phyloP scores from a whole-genome alignment of 2,329 filamentous ascomycete genomes.

The Botrytis squamosa region DNA sequence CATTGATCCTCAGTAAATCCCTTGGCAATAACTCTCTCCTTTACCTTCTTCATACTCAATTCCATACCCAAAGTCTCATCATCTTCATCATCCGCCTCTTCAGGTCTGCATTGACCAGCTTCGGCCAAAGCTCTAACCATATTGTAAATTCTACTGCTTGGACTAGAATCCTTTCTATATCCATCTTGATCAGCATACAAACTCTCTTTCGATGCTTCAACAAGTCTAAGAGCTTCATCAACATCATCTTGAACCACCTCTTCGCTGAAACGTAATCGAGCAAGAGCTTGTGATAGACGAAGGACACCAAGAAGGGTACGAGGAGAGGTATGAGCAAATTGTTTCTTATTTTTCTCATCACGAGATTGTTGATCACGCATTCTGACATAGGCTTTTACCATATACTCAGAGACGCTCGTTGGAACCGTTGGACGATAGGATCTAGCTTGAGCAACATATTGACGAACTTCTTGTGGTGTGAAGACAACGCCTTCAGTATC shows the following conservation, averaged over 20 bases:
- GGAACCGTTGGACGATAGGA: constrained; percentile 86
- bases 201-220: constrained; percentile 91
- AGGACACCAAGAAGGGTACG: constrained; percentile 91
- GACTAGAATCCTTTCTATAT: constrained; percentile 67
- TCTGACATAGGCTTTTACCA: constrained; percentile 93
- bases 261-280: constrained; percentile 83
- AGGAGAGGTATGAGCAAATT: constrained; percentile 90
- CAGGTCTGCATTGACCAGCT: constrained; percentile 60
- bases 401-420: constrained; percentile 85
- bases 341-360: constrained; percentile 86
- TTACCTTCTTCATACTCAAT: constrained; percentile 81
- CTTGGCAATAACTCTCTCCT: constrained; percentile 90
- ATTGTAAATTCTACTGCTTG: constrained; percentile 90
- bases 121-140: constrained; percentile 87
- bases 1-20: constrained; percentile 96
- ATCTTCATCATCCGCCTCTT: constrained; percentile 61
- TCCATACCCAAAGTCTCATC: constrained; percentile 67
- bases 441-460: constrained; percentile 91
- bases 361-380: constrained; percentile 90
- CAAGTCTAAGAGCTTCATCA: constrained; percentile 85
- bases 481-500: constrained; percentile 79
- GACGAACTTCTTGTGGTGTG: constrained; percentile 86
- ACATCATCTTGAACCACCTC: constrained; percentile 88
- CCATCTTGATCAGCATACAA: constrained; percentile 69
- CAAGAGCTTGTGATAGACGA: constrained; percentile 89